These are phyloP conservation scores for Halophytophthora batemanensis DNA, from an alignment of 352 stramenopile genomes.

Conservation along the genomic window DNA sequence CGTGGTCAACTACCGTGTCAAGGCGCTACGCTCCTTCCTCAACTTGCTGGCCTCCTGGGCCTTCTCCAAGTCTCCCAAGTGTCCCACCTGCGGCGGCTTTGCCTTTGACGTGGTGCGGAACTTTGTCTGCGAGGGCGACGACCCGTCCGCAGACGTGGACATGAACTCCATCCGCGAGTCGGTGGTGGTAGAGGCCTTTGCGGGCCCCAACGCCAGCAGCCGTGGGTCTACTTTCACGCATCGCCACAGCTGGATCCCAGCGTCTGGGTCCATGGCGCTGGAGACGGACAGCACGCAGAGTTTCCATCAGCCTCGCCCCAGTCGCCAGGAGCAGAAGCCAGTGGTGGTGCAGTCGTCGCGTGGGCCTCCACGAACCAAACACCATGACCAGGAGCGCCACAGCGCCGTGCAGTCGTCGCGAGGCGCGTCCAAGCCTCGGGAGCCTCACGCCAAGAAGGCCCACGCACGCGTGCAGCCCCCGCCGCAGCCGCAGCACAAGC, in stretches of 20 bases:
- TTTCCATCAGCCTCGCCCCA: constrained; percentile 18
- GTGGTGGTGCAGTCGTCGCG: background rate
- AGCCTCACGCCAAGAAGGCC: too few species aligned
- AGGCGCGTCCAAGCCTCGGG: constrained; percentile 1
- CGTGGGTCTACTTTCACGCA: constrained; percentile 25
- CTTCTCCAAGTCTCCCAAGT: constrained; percentile 83
- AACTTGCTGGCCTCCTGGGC: constrained; percentile 78
- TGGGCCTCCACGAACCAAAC: too few species aligned
- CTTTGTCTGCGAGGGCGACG: constrained; percentile 66
- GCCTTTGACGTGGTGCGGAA: constrained; percentile 79
- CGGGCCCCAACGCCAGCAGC: constrained; percentile 24
- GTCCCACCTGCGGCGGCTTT: constrained; percentile 75
- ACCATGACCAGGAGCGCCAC: too few species aligned
- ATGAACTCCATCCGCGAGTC: constrained; percentile 72
- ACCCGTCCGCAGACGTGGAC: constrained; percentile 45
- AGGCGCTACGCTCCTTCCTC: constrained; percentile 80
- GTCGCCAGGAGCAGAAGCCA: background rate
- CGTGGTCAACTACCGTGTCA: constrained; percentile 83
- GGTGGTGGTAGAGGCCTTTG: constrained; percentile 60
- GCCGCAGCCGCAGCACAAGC: constrained; percentile 9
- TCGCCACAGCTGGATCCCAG: constrained; percentile 57
- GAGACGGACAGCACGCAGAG: constrained; percentile 26
- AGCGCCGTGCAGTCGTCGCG: constrained; percentile 1
- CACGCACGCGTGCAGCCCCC: constrained; percentile 6
- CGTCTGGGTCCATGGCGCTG: constrained; percentile 28